Percentiles rank a stretch among this genome's conserved stretches.
These are phyloP conservation scores for Cruciata laevipes DNA, from an alignment of 257 asterid genomes.

Conservation along the genomic window DNA sequence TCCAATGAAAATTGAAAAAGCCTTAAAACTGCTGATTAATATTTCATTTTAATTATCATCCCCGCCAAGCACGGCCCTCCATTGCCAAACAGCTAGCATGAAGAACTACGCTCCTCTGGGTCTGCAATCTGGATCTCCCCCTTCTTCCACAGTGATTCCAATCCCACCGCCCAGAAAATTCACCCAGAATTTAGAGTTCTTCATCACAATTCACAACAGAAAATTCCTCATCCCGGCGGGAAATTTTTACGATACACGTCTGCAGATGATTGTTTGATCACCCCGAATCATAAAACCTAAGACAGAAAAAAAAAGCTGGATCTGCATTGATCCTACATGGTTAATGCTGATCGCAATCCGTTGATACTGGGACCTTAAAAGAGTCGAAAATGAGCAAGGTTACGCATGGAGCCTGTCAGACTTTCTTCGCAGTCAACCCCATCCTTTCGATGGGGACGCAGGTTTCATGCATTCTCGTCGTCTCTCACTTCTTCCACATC, in stretches of 20 bases:
- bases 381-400: constrained; percentile 15
- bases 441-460: constrained; percentile 76
- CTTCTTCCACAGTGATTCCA: constrained; percentile 3
- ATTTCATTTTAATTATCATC: neutral
- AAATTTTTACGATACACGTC: neutral
- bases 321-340: neutral
- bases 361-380: neutral
- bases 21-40: too few relatives aligned
- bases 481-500: constrained; percentile 82
- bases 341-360: neutral
- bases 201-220: neutral
- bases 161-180: neutral
- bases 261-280: neutral
- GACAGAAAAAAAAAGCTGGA: neutral
- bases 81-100: constrained; percentile 4
- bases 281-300: neutral
- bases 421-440: constrained; percentile 63
- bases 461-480: constrained; percentile 76
- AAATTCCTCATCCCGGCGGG: neutral
- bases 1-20: too few relatives aligned
- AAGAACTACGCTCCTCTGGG: constrained; percentile 3
- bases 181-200: neutral
- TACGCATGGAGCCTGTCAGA: constrained; percentile 19
- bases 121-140: constrained; percentile 7
- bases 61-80: constrained; percentile 26